Evolutionary conservation across 2,329 filamentous ascomycete species (phyloP), one percentile per base, ranked within the genome.

Genomic region (Hypoxylon sp.): DNA sequence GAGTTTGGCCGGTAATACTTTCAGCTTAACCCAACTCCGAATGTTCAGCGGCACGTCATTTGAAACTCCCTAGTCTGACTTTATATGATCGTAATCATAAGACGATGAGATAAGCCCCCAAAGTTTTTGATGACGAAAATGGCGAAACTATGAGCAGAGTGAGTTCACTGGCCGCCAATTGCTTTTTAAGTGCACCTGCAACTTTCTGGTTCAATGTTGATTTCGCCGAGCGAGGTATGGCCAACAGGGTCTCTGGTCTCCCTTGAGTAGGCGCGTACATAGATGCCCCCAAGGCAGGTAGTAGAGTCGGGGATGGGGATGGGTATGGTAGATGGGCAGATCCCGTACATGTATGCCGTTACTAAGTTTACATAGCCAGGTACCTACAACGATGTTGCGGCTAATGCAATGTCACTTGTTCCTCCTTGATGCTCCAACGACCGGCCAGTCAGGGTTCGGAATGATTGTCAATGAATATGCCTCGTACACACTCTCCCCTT

Each of bases 331-430:
- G 22, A 58, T 58, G 61, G 54, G 51, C 48, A 49, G 48, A 57
- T 68, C 55, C 53, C 57, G 48, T 37, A 13, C 25, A 27, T 1
- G 20, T 20, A 27, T 27, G 25, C 3, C 25, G 57, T 56, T 61
- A 63, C 49, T 69, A 69, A 69, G 58, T 44, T 50, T 62, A 68
- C 62, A 61, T 61, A 44, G 25, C 53, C 37, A 44, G 20, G 60
- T 51, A 44, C 48, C 37, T 51, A 49, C 51, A 40, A 44, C 53
- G 25, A 58, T 58, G 44, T 57, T 64, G 68, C 59, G 60, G 63
- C 65, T 69, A 68, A 72, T 69, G 66, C 68, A 71, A 66, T 65
- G 51, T 68, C 22, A 65, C 63, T 68, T 46, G 27, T 63, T 44
- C 33, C 51, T 46, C 44, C 40, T 64, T 33, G 57, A 59, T 67